Evolutionary conservation across 805 yeast species (phyloP), one percentile per base, ranked within the genome.

Genomic region (Lachancea kluyveri): DNA sequence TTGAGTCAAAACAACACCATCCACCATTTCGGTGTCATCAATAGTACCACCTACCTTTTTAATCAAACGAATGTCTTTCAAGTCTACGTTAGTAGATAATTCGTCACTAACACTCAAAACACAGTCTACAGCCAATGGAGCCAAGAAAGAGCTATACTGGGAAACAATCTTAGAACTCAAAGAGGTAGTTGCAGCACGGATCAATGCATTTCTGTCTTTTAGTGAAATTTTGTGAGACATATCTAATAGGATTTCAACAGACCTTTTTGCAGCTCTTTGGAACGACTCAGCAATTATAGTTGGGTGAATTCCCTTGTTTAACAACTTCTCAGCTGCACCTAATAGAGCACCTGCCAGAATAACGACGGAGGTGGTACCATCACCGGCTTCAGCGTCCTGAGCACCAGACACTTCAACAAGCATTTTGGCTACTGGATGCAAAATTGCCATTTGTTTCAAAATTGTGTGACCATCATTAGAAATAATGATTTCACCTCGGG

Each of bases 331-430:
- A 34, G 97, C 95, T 11, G 98, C 98, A 18, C 90, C 95, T 34
- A 92, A 67, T 29, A 92, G 63, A 4, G 96, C 90, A 21, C 98
- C 99, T 5, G 96, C 85, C 41, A 92, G 68, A 34, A 92, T 90
- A 17, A 94, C 98, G 19, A 92, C 98, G 2, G 96, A 80, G 0
- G 99, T 92, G 20, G 99, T 92, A 43, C 99, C 99, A 57, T 92
- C 99, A 35, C 99, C 99, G n/a, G 97, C 98, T 60, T 88, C 99
- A 22, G 88, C 82, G 50, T 92, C 99, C 63, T 92, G 99, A 1
- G 98, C 97, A 24, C 88, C 96, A 38, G 95, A 81, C 17, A 92
- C 84, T 56, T 92, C 97, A 26, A 92, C 98, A n/a, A 77, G 67
- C 97, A 92, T 92, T 53, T 87, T 81, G 1, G 98, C 98, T 2